Evolutionary conservation across 345 rosid species (phyloP), one percentile per base, ranked within the genome.

Genomic region (Excoecaria agallocha): DNA sequence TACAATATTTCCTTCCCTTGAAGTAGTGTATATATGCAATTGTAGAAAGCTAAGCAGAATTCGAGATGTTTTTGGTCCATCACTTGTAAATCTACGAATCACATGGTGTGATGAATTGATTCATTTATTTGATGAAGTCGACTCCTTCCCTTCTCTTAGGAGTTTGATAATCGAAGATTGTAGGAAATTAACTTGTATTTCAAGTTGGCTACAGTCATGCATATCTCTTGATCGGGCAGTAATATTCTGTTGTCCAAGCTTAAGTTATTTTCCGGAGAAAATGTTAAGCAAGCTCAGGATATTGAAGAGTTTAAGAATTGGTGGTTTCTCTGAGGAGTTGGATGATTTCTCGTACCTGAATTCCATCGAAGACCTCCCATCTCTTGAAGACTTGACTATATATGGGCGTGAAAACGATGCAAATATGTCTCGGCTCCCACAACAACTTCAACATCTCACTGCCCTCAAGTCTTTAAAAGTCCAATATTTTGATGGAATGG

Each of bases 1-100:
- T 22, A 19, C 0, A 8, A 35, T 65, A 5, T 72, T 72, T 58
- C 76, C 76, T 72, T 66, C 54, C 68, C 80, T 77, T 1, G 35
- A 71, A 48, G 60, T 48, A 3, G 22, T 72, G 45, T 30, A 19
- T 10, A 67, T 77, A 30, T 0, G 3, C 0, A 6, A 3, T 0
- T 72, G 80, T 60, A 3, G 30, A 12, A 20, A 2, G 58, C 52
- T 77, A 30, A 50, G 39, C 67, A 66, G 19, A 38, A 41, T 65
- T 37, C 76, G 69, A 6, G 1, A 30, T 52, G 0, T 39, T 15
- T 46, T 15, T 35, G n/a, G 46, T 24, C 46, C 73, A 15, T 38
- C 43, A 7, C 69, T 69, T n/a, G 20, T 4, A 5, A 25, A 16
- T 7, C 60, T 72, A 30, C 12, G 19, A 46, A 46, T 43, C 25